Percentiles rank a stretch among this genome's conserved stretches.
These are phyloP conservation scores for Oryza punctata DNA, from an alignment of 176 grass and related monocot genomes.

Conservation along the genomic window DNA sequence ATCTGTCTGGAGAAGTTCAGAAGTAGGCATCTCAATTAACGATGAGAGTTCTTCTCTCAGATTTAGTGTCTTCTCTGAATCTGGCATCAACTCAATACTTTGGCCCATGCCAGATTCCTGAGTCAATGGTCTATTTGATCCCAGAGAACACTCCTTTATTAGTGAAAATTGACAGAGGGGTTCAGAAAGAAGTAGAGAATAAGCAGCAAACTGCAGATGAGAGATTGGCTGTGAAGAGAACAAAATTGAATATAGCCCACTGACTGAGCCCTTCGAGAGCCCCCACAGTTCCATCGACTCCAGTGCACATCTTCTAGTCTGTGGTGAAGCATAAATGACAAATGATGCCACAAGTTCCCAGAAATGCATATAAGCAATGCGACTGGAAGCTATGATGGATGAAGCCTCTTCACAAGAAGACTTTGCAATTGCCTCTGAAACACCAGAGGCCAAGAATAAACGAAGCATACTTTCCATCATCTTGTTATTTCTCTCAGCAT, in stretches of 20 bases:
- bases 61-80: slow-evolving; percentile 56
- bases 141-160: slow-evolving; percentile 52
- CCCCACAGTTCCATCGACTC: slow-evolving; percentile 95
- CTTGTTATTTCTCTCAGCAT: slow-evolving; percentile 63
- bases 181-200: slow-evolving; percentile 75
- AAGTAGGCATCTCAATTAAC: slow-evolving; percentile 67
- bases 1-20: slow-evolving; percentile 72
- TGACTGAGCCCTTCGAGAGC: slow-evolving; percentile 69
- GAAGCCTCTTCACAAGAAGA: slow-evolving; percentile 64
- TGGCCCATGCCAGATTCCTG: slow-evolving; percentile 44
- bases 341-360: slow-evolving; percentile 89
- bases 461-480: slow-evolving; percentile 77
- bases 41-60: slow-evolving; percentile 64
- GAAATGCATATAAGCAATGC: slow-evolving; percentile 67
- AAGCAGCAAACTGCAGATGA: slow-evolving; percentile 84
- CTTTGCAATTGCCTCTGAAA: slow-evolving; percentile 72
- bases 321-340: slow-evolving; percentile 59
- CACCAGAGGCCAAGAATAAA: slow-evolving; percentile 76
- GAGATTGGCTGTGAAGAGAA: slow-evolving; percentile 73
- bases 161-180: slow-evolving; percentile 69
- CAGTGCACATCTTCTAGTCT: slow-evolving; percentile 73
- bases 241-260: slow-evolving; percentile 80
- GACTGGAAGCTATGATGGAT: slow-evolving; percentile 62
- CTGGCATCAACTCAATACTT: slow-evolving; percentile 40
- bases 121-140: slow-evolving; percentile 31